Conservation (phyloP, 257 asterid species). For the Ligustrum vulgare region DNA sequence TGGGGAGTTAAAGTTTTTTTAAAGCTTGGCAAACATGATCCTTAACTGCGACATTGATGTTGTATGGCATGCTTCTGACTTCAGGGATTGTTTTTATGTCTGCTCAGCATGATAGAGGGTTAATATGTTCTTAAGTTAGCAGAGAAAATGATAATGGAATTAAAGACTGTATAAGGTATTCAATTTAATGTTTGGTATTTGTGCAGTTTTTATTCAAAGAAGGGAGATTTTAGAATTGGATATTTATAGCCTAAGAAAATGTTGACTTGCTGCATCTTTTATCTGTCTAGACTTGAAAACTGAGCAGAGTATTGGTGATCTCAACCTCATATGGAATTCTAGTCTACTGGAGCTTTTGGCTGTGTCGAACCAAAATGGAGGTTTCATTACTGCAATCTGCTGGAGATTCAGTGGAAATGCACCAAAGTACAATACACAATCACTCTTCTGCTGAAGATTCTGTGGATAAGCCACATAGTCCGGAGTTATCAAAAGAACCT, state of each 20-base stretch:
- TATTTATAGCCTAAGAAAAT: neutral
- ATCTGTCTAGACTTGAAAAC: neutral
- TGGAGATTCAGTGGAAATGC: slow-evolving; percentile 40
- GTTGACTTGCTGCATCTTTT: neutral
- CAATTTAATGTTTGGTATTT: neutral
- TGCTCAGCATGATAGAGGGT: neutral
- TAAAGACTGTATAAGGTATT: neutral
- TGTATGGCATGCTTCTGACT: neutral
- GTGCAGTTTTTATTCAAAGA: neutral
- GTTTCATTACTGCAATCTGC: slow-evolving; percentile 31
- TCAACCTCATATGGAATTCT: neutral
- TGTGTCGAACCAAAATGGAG: slow-evolving; percentile 38
- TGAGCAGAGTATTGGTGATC: neutral
- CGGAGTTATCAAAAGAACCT: slow-evolving; percentile 36
- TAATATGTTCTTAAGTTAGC: neutral
- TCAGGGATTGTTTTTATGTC: neutral
- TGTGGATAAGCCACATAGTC: slow-evolving; percentile 21
- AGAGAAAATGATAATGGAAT: neutral
- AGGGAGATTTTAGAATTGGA: neutral
- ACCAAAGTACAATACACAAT: slow-evolving; percentile 26
- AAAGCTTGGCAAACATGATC: neutral
- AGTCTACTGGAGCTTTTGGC: slow-evolving; percentile 18
- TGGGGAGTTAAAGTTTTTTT: neutral
- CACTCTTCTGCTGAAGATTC: slow-evolving; percentile 24
- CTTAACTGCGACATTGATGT: neutral